phyloP scores from a whole-genome alignment of 139 green algal genomes.

The Tetraselmis chui region DNA sequence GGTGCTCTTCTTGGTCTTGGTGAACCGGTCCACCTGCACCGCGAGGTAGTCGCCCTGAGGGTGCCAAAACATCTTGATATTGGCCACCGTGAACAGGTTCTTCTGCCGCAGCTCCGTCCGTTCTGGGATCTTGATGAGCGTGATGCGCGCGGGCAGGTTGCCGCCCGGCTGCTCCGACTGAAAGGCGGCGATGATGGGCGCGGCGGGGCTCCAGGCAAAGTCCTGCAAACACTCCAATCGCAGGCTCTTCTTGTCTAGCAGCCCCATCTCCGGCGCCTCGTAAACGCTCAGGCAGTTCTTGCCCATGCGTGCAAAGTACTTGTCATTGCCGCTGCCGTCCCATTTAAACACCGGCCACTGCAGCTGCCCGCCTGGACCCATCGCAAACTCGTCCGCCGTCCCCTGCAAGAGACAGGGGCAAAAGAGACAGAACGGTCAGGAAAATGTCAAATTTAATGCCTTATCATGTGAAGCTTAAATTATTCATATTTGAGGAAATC shows the following conservation, averaged over 20 bases:
- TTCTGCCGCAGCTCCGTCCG: slow-evolving; percentile 83
- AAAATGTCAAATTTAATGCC: no score
- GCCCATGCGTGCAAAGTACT: slow-evolving; percentile 80
- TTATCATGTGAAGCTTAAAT: no score
- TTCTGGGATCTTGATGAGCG: slow-evolving; percentile 70
- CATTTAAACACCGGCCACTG: slow-evolving; percentile 92
- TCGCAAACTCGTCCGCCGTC: slow-evolving; percentile 67
- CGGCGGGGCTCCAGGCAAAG: slow-evolving; percentile 86
- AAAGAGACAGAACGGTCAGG: no score
- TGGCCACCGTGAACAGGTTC: slow-evolving; percentile 95
- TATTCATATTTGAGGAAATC: no score
- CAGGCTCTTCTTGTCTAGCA: slow-evolving; percentile 90
- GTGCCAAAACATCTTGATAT: slow-evolving; percentile 94
- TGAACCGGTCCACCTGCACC: slow-evolving; percentile 91
- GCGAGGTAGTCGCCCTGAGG: slow-evolving; percentile 92
- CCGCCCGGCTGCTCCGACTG: slow-evolving; percentile 66
- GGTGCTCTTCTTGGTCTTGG: slow-evolving; percentile 95
- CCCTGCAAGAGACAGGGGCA: slow-evolving; percentile 53
- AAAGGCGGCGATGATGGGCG: slow-evolving; percentile 80
- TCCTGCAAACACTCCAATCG: slow-evolving; percentile 83
- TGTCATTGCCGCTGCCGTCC: slow-evolving; percentile 64
- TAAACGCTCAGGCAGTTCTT: slow-evolving; percentile 79
- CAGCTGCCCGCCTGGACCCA: slow-evolving; percentile 50
- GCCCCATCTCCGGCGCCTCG: slow-evolving; percentile 67
- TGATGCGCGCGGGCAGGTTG: slow-evolving; percentile 79